Evolutionary conservation across 1,139 yeast species (phyloP).

Genomic region (Lodderomyces parapsilosis): DNA sequence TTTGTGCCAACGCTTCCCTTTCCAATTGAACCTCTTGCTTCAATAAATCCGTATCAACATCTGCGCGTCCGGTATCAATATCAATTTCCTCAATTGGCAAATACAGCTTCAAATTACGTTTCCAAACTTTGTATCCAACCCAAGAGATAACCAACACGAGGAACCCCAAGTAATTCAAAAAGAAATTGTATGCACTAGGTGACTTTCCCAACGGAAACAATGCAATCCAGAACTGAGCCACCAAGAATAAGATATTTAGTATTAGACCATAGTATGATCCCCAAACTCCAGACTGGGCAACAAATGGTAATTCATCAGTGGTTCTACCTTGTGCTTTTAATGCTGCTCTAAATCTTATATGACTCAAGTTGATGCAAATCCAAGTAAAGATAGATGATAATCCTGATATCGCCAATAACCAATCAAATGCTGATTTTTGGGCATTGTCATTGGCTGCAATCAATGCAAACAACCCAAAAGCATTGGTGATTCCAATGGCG

Average conservation of each 20-base stretch:
- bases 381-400: conserved; percentile 43
- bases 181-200: conserved; percentile 32
- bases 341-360: conserved; percentile 40
- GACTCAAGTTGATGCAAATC: conserved; percentile 39
- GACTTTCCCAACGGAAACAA: conserved; percentile 32
- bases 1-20: conserved; percentile 9
- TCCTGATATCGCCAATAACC: conserved; percentile 45
- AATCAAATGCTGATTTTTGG: conserved; percentile 35
- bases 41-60: conserved; percentile 20
- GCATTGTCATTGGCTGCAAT: conserved; percentile 35
- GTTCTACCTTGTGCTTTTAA: conserved; percentile 28
- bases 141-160: conserved; percentile 33
- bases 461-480: conserved; percentile 40
- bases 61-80: conserved; percentile 34
- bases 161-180: conserved; percentile 38
- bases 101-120: conserved; percentile 32
- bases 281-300: conserved; percentile 30
- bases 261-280: conserved; percentile 35
- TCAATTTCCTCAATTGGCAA: conserved; percentile 29
- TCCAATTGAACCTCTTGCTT: conserved; percentile 14
- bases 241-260: conserved; percentile 29
- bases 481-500: conserved; percentile 32
- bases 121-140: conserved; percentile 31
- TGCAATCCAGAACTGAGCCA: conserved; percentile 37
- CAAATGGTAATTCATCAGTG: conserved; percentile 28